Base-by-base conservation (phyloP, 495 filamentous ascomycete species). In the Parachaetomium inaequale region DNA sequence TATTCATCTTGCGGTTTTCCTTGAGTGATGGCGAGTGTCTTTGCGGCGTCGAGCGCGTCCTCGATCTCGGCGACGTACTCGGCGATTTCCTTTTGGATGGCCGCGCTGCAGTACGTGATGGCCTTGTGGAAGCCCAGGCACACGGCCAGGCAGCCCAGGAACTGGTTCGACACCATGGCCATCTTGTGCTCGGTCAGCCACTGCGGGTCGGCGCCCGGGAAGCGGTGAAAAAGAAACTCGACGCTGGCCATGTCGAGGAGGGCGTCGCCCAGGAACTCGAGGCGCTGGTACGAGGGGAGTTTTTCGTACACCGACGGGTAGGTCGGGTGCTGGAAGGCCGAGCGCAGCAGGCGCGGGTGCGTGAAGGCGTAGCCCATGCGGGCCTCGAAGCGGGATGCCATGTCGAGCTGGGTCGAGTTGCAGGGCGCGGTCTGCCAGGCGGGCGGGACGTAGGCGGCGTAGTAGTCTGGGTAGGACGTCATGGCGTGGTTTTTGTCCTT, bases 131-230 rank as follows among this genome's bases (percentile, higher is more conserved):
- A 87, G 2, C 82, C 85, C 0, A 98, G 80, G 28, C 82, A 79
- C 14, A 93, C 90, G 63, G 87, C 87, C 7, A 98, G 71, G 23
- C 89, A 89, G 14, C 90, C 93, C 0, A 97, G 79, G 68, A 97
- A 98, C 62, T 92, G 93, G 77, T 98, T 98, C 15, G 92, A 96
- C 2, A 94, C 93, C 93, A 98, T 96, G 11, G 95, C 92, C 92
- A 96, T 96, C 82, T 97, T 98, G 78, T 98, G 95, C 75, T 98
- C 94, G 2, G 94, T 98, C 34, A 98, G 82, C 94, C 94, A 98
- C 71, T 97, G 92, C 1, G 94, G 93, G 70, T 97, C 93, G 61
- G 85, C 86, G 47, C 84, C 80, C 0, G 92, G 91, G 70, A 88
- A 90, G 12, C 80, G 80, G 62, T 85, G 76, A 73, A 89, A 98